Base-by-base conservation (phyloP, 73 alveolate genomes). In the Paramecium sonneborni region DNA sequence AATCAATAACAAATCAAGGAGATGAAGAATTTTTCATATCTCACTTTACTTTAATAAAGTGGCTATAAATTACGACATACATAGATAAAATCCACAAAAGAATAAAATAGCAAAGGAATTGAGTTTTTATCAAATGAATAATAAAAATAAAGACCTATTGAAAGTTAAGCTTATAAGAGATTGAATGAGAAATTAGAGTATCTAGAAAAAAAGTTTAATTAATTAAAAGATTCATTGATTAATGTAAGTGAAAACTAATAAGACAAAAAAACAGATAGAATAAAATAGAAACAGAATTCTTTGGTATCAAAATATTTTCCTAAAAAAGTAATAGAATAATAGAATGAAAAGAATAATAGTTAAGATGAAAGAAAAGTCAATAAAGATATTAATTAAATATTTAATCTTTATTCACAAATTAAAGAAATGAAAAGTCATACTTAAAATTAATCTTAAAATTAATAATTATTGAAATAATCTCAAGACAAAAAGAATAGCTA, bases 251-350 rank as follows among this genome's bases (percentile, higher is more conserved):
- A 32, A 35, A 20, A 12, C 12, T 41, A 62, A 62, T 62, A 30
- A 62, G 84, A 62, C 2, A 62, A 62, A 26, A 26, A 62, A 62
- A 62, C 84, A 62, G 48, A 62, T 30, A 62, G 84, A 62, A 62
- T 15, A 26, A 26, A 62, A 62, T 62, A 62, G 24, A 52, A 52
- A 52, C 2, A 52, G 14, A 23, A 62, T 32, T 30, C 48, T 62
- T 23, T 62, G 84, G 84, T 32, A 26, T 28, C 84, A 7, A 62
- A 62, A 62, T 62, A 30, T 21, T 62, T 62, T 8, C 68, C 68
- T 62, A 23, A 62, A 21, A 62, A 62, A 62, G 10, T 12, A 0
- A 30, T 30, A 4, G 21, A 26, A 62, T 26, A 62, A 62, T 62
- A 10, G 39, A 62, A 48, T 18, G 20, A 12, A 5, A 48, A 26